These are phyloP conservation scores for Gaertneriomyces semiglobifer DNA, from an alignment of 192 early-diverging fungal genomes.

Conservation along the genomic window DNA sequence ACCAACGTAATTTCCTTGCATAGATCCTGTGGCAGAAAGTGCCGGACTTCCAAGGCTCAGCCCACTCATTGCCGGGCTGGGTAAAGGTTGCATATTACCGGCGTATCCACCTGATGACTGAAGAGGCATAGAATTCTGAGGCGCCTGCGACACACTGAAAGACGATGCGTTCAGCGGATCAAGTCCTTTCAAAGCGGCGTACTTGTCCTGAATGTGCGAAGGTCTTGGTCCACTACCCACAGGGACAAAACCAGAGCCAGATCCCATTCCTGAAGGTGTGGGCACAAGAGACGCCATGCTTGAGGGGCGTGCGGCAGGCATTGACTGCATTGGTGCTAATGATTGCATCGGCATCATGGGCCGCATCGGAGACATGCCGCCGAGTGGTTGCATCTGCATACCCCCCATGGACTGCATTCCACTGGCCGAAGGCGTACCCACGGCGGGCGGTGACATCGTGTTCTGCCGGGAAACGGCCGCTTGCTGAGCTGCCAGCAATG, in stretches of 20 bases:
- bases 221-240: conserved; percentile 16
- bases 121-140: not conserved
- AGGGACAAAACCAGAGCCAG: conserved; percentile 22
- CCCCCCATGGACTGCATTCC: not conserved
- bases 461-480: not conserved
- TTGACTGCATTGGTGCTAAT: not conserved
- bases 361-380: not conserved
- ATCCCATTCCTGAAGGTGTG: conserved; percentile 14
- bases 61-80: not conserved
- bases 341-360: not conserved
- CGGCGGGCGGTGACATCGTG: not conserved
- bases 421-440: conserved; percentile 6
- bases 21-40: conserved; percentile 12
- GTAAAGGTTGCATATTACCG: not conserved
- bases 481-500: conserved; percentile 29
- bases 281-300: conserved; percentile 14
- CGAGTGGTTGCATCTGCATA: not conserved
- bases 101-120: not conserved
- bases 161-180: conserved; percentile 23
- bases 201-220: conserved; percentile 13
- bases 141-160: conserved; percentile 13
- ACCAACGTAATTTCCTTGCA: not conserved
- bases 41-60: conserved; percentile 15
- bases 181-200: conserved; percentile 32
- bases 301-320: conserved; percentile 10